Evolutionary conservation across 805 yeast genomes (phyloP).

Genomic region (Myxozyma vanderwaltii): DNA sequence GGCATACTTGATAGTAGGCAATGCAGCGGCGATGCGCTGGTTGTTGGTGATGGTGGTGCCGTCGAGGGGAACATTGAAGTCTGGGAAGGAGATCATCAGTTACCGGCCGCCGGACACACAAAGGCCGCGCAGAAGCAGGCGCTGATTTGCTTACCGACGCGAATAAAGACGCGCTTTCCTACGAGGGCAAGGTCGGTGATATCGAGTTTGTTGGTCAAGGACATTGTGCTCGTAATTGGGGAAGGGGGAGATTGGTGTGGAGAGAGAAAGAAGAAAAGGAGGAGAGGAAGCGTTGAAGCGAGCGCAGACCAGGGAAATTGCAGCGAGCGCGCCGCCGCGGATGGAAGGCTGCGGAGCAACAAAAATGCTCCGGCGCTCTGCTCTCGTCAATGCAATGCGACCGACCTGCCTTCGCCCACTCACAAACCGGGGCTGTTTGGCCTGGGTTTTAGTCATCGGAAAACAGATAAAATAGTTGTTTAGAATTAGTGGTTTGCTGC

Average conservation of each 20-base stretch:
- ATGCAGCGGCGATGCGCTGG: conserved; percentile 99
- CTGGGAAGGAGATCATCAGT: conserved; percentile 22
- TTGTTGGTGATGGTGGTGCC: conserved; percentile 97
- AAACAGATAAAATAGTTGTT: no score
- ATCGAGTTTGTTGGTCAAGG: conserved; percentile 88
- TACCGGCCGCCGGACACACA: not conserved
- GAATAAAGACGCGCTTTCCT: conserved; percentile 95
- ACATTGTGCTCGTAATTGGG: conserved; percentile 54
- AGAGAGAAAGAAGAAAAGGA: not conserved
- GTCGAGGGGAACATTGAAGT: conserved; percentile 65
- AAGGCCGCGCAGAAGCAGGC: not conserved
- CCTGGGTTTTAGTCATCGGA: no score
- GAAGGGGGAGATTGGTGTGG: not conserved
- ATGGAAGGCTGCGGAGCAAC: not conserved
- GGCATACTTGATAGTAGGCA: conserved; percentile 97
- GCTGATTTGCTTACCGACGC: conserved; percentile 65
- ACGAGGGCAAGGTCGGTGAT: conserved; percentile 86
- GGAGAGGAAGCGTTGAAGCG: not conserved
- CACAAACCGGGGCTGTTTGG: no score
- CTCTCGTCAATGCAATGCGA: not conserved
- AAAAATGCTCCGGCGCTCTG: not conserved
- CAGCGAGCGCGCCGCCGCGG: conserved; percentile 3
- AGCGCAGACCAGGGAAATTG: not conserved
- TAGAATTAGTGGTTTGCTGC: no score
- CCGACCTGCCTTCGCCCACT: not conserved